Percentiles rank a stretch among this genome's conserved stretches.
Conservation (phyloP, 352 stramenopile genomes). For the Phytophthora macrochlamydospora region DNA sequence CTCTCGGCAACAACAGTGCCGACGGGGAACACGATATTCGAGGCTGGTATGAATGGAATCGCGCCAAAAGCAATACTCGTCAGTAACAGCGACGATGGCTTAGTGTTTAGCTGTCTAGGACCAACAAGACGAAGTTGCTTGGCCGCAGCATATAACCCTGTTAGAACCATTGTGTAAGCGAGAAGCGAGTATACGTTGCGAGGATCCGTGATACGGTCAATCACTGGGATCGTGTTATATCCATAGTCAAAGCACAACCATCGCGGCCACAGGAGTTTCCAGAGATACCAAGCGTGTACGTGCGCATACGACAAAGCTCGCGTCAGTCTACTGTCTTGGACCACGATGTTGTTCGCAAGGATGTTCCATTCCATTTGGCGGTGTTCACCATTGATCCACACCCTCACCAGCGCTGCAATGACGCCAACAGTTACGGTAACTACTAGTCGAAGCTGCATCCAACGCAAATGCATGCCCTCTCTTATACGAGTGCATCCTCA, state of each 20-base stretch:
- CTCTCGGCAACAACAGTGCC: conserved; percentile 91
- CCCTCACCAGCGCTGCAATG: conserved; percentile 29
- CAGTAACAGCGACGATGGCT: conserved; percentile 45
- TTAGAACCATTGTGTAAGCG: conserved; percentile 60
- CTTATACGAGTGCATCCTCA: conserved; percentile 18
- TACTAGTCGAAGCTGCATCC: conserved; percentile 13
- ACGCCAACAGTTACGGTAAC: conserved; percentile 27
- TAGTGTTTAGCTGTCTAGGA: conserved; percentile 8
- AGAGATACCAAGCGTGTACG: conserved; percentile 88
- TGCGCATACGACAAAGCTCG: conserved; percentile 83
- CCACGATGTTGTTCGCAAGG: conserved; percentile 87
- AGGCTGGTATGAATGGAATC: conserved; percentile 90
- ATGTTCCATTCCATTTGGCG: conserved; percentile 80
- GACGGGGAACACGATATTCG: conserved; percentile 92
- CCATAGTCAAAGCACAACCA: conserved; percentile 92
- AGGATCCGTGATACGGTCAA: conserved; percentile 54
- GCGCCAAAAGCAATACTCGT: conserved; percentile 73
- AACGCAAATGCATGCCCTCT: neutral
- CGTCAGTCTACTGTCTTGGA: conserved; percentile 39
- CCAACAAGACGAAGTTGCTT: conserved; percentile 10
- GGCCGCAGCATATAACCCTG: conserved; percentile 21
- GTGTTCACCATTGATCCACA: conserved; percentile 76
- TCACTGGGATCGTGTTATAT: conserved; percentile 83
- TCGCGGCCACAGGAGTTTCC: conserved; percentile 89
- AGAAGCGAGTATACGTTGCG: conserved; percentile 65